These are phyloP conservation scores for Ricinus communis DNA, from an alignment of 345 rosid genomes.

Conservation along the genomic window DNA sequence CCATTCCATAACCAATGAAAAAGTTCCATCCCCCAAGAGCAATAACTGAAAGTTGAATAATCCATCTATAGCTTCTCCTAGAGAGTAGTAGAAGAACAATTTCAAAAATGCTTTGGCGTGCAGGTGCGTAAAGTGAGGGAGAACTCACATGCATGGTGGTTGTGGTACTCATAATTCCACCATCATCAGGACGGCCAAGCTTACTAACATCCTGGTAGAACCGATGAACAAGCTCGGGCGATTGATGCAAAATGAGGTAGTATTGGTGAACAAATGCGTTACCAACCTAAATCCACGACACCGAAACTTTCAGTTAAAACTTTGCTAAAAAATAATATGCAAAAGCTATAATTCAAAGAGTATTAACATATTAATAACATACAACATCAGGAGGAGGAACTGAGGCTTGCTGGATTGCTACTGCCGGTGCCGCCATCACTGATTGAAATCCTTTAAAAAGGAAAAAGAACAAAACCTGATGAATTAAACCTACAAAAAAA, in stretches of 20 bases:
- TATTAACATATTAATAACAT: too few relatives aligned
- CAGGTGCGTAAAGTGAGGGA: slow-evolving; percentile 2
- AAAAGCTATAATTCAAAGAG: not conserved
- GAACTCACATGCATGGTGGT: slow-evolving; percentile 78
- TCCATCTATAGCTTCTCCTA: too few relatives aligned
- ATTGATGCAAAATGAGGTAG: slow-evolving; percentile 82
- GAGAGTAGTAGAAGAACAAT: too few relatives aligned
- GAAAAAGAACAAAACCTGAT: not conserved
- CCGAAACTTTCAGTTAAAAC: not conserved
- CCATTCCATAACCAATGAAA: too few relatives aligned
- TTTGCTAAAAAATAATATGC: not conserved
- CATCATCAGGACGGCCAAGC: slow-evolving; percentile 83
- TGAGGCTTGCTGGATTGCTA: slow-evolving; percentile 5
- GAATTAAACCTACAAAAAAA: not conserved
- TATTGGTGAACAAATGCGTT: slow-evolving; percentile 96
- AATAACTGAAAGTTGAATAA: too few relatives aligned
- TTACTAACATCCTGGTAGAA: slow-evolving; percentile 92
- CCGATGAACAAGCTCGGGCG: slow-evolving; percentile 82
- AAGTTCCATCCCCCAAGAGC: too few relatives aligned
- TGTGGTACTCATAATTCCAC: slow-evolving; percentile 70
- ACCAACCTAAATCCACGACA: slow-evolving; percentile 55
- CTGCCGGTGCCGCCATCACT: slow-evolving; percentile 14
- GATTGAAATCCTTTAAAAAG: not conserved
- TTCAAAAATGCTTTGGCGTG: too few relatives aligned
- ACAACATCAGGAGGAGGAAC: slow-evolving; percentile 25